Percentiles rank a stretch among this genome's conserved stretches.
Conservation (phyloP, 805 yeast genomes). For the Isabelozyma gotoi region DNA sequence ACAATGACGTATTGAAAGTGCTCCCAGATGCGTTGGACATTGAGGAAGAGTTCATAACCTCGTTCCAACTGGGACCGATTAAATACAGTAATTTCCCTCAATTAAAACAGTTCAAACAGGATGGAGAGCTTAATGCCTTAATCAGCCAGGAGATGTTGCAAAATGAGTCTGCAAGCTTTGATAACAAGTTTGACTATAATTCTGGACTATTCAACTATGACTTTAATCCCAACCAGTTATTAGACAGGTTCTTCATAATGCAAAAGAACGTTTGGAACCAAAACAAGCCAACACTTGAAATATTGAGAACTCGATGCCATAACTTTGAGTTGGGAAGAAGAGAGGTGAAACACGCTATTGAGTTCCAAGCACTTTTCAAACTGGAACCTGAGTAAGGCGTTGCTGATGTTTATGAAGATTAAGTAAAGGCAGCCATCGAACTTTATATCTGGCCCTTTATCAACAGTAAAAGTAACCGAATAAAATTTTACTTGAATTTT, state of each 20-base stretch:
- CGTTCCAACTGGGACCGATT: conserved; percentile 6
- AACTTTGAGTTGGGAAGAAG: conserved; percentile 12
- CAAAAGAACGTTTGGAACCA: conserved; percentile 9
- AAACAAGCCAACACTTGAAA: conserved; percentile 8
- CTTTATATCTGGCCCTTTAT: no score
- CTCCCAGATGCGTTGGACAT: conserved; percentile 14
- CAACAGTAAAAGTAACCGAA: no score
- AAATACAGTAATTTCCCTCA: conserved; percentile 15
- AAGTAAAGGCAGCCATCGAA: no score
- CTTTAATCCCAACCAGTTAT: conserved; percentile 19
- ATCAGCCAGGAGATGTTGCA: conserved; percentile 2
- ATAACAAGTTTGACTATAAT: conserved; percentile 15
- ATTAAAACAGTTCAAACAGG: conserved; percentile 13
- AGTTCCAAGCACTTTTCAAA: not conserved
- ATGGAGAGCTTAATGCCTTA: conserved; percentile 6
- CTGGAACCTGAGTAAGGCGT: not conserved
- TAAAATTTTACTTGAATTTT: no score
- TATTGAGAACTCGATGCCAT: conserved; percentile 10
- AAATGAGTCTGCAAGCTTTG: not conserved
- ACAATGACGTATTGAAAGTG: conserved; percentile 16
- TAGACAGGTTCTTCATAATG: conserved; percentile 7
- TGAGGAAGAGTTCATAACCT: conserved; percentile 7
- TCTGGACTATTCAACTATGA: conserved; percentile 27
- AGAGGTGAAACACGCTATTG: conserved; percentile 7
- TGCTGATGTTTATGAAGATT: no score